These are phyloP conservation scores for Epichloe coenophiala DNA, from an alignment of 2,329 filamentous ascomycete species.

Conservation along the genomic window DNA sequence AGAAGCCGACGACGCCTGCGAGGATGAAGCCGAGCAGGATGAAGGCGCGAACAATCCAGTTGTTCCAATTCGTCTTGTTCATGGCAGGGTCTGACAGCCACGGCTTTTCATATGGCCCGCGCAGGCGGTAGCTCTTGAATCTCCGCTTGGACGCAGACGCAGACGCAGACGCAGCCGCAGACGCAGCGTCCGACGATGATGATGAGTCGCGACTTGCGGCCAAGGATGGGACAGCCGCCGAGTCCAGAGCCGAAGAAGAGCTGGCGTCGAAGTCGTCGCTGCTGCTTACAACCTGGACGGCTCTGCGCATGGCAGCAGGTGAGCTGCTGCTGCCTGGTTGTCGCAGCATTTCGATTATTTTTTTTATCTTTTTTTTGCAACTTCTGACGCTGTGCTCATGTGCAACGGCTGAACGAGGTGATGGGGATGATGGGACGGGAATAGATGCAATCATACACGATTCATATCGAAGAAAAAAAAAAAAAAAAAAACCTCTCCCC, in stretches of 20 bases:
- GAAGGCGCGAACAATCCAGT: slow-evolving; percentile 19
- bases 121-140: slow-evolving; percentile 23
- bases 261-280: neutral
- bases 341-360: neutral
- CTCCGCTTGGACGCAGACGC: slow-evolving; percentile 3
- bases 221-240: neutral
- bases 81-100: slow-evolving; percentile 22
- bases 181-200: slow-evolving; percentile 2
- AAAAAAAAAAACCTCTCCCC: too few species aligned
- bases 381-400: too few species aligned
- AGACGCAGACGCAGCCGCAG: neutral
- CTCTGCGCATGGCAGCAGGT: neutral
- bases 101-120: slow-evolving; percentile 23
- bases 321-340: neutral
- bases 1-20: slow-evolving; percentile 20
- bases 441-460: neutral
- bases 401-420: too few species aligned
- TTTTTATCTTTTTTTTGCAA: too few species aligned
- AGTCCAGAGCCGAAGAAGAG: neutral
- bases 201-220: neutral
- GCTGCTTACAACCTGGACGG: neutral
- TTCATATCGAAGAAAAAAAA: neutral
- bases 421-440: neutral
- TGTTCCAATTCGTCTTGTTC: slow-evolving; percentile 21
- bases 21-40: slow-evolving; percentile 20